A percentile compares a stretch with the other conserved stretches of the same genome.
Evolutionary conservation across 768 basidiomycete genomes (phyloP).

Genomic region (Hygrophoropsis aurantiaca): DNA sequence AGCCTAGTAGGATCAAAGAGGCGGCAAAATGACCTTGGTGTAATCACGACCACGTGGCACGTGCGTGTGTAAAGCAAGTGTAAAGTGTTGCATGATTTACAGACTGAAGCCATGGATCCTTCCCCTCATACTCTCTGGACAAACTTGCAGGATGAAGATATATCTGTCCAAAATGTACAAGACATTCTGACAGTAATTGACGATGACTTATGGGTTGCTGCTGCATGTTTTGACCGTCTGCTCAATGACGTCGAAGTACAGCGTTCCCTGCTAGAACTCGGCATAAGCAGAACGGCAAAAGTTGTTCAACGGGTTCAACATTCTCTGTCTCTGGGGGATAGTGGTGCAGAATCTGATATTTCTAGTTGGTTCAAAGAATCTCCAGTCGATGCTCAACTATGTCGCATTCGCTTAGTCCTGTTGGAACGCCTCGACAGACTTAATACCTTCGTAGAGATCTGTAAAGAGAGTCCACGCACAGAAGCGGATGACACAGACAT

Average conservation of each 20-base stretch:
- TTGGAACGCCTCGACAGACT: slow-evolving; percentile 67
- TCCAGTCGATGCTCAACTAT: slow-evolving; percentile 65
- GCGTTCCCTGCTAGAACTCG: slow-evolving; percentile 58
- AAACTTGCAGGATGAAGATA: slow-evolving; percentile 51
- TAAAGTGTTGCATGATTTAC: too few species aligned
- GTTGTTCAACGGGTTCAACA: slow-evolving; percentile 50
- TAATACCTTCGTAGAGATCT: slow-evolving; percentile 70
- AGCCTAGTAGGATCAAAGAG: too few species aligned
- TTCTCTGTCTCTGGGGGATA: slow-evolving; percentile 23
- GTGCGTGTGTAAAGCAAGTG: too few species aligned
- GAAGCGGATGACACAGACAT: slow-evolving; percentile 15
- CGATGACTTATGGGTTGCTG: slow-evolving; percentile 76
- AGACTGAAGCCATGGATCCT: slow-evolving; percentile 33
- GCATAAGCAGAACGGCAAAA: slow-evolving; percentile 55
- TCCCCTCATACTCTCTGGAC: slow-evolving; percentile 54
- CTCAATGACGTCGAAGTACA: slow-evolving; percentile 58
- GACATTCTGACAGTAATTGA: slow-evolving; percentile 48
- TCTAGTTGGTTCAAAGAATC: slow-evolving; percentile 53
- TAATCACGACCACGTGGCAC: too few species aligned
- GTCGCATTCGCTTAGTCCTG: slow-evolving; percentile 64
- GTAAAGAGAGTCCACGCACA: slow-evolving; percentile 36
- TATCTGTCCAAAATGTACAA: slow-evolving; percentile 50
- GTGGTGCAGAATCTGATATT: slow-evolving; percentile 29
- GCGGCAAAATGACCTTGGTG: too few species aligned
- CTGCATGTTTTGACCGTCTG: slow-evolving; percentile 71